Base-by-base conservation (phyloP, 192 early-diverging fungal genomes). In the Backusella tuberculispora region DNA sequence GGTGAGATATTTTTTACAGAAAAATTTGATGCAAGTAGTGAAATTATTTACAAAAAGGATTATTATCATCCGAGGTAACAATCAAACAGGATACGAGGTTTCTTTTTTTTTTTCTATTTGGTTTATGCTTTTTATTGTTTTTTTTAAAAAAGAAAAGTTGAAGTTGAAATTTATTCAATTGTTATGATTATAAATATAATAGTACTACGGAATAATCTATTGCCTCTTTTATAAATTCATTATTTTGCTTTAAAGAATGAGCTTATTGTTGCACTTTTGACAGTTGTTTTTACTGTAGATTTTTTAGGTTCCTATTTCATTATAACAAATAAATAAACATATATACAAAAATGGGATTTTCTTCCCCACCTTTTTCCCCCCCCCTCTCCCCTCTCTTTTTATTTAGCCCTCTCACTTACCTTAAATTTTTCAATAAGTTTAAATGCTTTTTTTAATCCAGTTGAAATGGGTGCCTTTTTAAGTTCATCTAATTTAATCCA, bases 371-470 rank as follows among this genome's bases (percentile, higher is more conserved):
- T 50, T 14, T 47, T 47, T 47, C 17, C n/a, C n/a, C n/a, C 29
- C 29, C 2, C 2, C 29, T 34, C 29, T 34, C 29, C 29, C 29
- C 29, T 34, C 29, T 5, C 21, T 21, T n/a, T n/a, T n/a, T n/a
- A n/a, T n/a, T n/a, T n/a, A n/a, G n/a, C 29, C 29, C 29, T 34
- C 29, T 5, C 21, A 14, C 46, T 75, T 53, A 76, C 74, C 53
- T 70, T 76, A 43, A 46, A 43, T 19, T 72, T 73, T 60, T 83
- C 79, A 26, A 90, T 73, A n/a, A 90, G 48, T 50, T 85, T 83
- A 14, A 83, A 80, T 1, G 83, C 86, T 66, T 90, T 90, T 65
- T 87, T 87, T 12, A 88, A 76, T 1, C 87, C 87, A 2, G 87
- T 88, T 0, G 88, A 86, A 56, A 90, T 86, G 2, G 88, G 85